Evolutionary conservation across 106 monocot species (phyloP), one percentile per base, ranked within the genome.

Genomic region (Xerophyta viscosa): DNA sequence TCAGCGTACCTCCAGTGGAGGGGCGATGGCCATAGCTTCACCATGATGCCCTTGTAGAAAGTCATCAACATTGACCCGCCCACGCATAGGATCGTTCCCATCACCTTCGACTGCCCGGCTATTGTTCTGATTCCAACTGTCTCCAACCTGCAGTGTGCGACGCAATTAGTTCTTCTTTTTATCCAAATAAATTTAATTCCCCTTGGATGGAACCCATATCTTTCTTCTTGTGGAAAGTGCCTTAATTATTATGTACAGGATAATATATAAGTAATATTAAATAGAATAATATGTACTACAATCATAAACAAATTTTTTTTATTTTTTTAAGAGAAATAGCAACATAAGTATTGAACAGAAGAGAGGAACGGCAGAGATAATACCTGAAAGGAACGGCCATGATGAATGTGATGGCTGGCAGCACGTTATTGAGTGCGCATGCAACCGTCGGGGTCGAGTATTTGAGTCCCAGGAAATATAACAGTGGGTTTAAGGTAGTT

Each of bases 31-130:
- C 70, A 64, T 17, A 83, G 7, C n/a, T 50, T 57, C 46, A 92
- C 44, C n/a, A 66, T 65, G 30, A 29, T 31, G 4, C 92, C 87
- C 37, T 80, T 83, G 83, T 92, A 92, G 74, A 92, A 92, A 1
- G 87, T 87, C 92, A 92, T 92, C 20, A 83, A 24, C 92, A 87
- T 92, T 9, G 92, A 83, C 0, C 87, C 87, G 1, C 87, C 79
- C 2, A 92, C 74, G 28, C 83, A 82, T 14, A 92, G 12, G 13
- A 42, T 31, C 0, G 92, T 92, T 7, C 87, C 87, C 1, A 50
- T 8, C 10, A 87, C 56, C 77, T 92, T 92, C 0, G 83, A 78
- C 28, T 77, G 57, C 0, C 87, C 83, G 0, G 77, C 29, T 26
- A 50, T 1, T 0, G 53, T 77, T 36, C 43, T 58, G 14, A 87